phyloP scores from a whole-genome alignment of 805 yeast species.

The Hyphopichia homilentoma region DNA sequence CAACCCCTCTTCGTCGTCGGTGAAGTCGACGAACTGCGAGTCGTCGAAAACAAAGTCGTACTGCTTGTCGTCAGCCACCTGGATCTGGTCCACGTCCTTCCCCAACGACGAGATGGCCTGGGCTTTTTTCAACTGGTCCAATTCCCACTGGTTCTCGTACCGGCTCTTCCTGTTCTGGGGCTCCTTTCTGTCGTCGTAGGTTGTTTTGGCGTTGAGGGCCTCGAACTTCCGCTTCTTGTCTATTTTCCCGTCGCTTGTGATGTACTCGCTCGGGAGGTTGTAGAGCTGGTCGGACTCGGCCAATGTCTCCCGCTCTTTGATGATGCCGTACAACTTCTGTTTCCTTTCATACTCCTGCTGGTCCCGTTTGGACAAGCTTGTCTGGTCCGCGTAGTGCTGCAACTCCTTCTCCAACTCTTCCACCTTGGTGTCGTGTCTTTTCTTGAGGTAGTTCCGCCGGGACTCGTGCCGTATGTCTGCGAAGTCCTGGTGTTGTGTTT shows the following conservation, averaged over 20 bases:
- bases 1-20: constrained; percentile 13
- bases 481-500: constrained; percentile 3
- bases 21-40: constrained; percentile 39
- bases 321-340: constrained; percentile 11
- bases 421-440: constrained; percentile 17
- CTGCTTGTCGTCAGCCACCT: constrained; percentile 38
- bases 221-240: constrained; percentile 54
- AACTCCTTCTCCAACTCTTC: constrained; percentile 15
- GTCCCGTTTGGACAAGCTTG: constrained; percentile 8
- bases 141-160: constrained; percentile 48
- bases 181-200: constrained; percentile 14
- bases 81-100: constrained; percentile 35
- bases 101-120: constrained; percentile 21
- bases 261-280: constrained; percentile 53
- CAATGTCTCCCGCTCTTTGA: constrained; percentile 19
- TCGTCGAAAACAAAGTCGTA: constrained; percentile 79
- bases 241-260: constrained; percentile 48
- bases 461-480: constrained; percentile 11
- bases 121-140: constrained; percentile 45
- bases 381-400: constrained; percentile 2
- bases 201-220: constrained; percentile 36
- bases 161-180: constrained; percentile 13
- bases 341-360: constrained; percentile 16
- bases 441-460: constrained; percentile 16
- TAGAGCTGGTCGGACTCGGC: constrained; percentile 22